These are phyloP conservation scores for Filosporella fistucella DNA, from an alignment of 495 filamentous ascomycete genomes.

Conservation along the genomic window DNA sequence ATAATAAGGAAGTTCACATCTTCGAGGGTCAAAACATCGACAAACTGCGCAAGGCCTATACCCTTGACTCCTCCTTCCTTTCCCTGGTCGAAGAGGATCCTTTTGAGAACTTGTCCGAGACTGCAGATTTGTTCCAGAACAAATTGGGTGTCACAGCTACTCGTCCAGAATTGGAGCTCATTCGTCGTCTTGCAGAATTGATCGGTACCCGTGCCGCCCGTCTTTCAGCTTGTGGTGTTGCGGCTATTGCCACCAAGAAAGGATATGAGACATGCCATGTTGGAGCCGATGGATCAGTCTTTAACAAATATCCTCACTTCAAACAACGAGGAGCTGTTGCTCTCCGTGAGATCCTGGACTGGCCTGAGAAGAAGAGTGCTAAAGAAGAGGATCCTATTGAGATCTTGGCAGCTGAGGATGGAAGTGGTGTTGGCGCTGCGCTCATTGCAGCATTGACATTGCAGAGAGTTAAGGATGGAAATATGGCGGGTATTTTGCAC, in stretches of 20 bases:
- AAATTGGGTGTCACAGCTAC: conserved; percentile 65
- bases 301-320: conserved; percentile 98
- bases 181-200: conserved; percentile 82
- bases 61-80: conserved; percentile 89
- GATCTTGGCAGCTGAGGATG: conserved; percentile 87
- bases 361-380: conserved; percentile 58
- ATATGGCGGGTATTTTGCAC: conserved; percentile 72
- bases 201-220: conserved; percentile 93
- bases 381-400: conserved; percentile 77
- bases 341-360: conserved; percentile 90
- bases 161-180: conserved; percentile 75
- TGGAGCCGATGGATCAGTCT: conserved; percentile 91
- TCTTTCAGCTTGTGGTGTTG: conserved; percentile 88
- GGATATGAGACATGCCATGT: conserved; percentile 83
- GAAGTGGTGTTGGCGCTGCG: conserved; percentile 92
- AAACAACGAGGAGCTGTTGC: conserved; percentile 85
- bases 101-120: conserved; percentile 89
- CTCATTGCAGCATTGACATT: conserved; percentile 91
- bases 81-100: conserved; percentile 94
- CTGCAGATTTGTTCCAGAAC: conserved; percentile 69
- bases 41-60: conserved; percentile 75
- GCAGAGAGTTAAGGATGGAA: conserved; percentile 76
- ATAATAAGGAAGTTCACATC: conserved; percentile 69
- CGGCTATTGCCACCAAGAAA: conserved; percentile 96
- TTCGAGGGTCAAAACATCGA: conserved; percentile 80